These are phyloP conservation scores for Blastocystis sp. DNA, from an alignment of 352 stramenopile genomes.

Conservation along the genomic window DNA sequence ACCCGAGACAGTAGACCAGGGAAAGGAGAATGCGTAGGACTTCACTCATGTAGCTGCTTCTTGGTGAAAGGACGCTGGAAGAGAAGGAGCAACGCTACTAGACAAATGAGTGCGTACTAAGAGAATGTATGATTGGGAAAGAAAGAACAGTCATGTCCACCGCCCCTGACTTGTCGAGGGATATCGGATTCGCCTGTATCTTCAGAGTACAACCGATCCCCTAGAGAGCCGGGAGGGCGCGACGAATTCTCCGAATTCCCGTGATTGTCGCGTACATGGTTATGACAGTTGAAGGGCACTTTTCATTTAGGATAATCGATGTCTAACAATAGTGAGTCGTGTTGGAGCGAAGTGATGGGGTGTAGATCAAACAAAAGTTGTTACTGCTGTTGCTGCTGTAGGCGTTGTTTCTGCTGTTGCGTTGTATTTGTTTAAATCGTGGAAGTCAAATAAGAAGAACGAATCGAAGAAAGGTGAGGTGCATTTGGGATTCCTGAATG, in stretches of 20 bases:
- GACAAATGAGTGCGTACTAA: no score
- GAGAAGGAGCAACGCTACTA: no score
- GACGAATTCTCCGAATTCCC: background rate
- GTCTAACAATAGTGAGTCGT: constrained; percentile 41
- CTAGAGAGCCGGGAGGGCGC: no score
- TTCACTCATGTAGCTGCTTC: background rate
- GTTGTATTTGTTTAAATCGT: constrained; percentile 23
- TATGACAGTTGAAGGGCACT: background rate
- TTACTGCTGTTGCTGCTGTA: constrained; percentile 6
- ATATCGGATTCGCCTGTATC: no score
- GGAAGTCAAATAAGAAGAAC: background rate
- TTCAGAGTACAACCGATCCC: no score
- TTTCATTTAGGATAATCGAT: constrained; percentile 20
- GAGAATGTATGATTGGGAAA: no score
- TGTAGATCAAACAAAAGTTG: constrained; percentile 46
- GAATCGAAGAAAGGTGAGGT: background rate
- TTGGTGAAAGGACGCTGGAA: background rate
- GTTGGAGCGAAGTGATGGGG: background rate
- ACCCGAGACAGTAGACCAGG: constrained; percentile 31
- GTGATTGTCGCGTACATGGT: constrained; percentile 1
- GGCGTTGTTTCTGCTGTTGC: constrained; percentile 41
- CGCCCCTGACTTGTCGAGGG: no score
- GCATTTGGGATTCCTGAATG: background rate
- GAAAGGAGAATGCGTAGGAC: background rate
- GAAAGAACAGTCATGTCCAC: no score